phyloP scores from a whole-genome alignment of 1,284 basidiomycete genomes.

The Puccinia horiana region DNA sequence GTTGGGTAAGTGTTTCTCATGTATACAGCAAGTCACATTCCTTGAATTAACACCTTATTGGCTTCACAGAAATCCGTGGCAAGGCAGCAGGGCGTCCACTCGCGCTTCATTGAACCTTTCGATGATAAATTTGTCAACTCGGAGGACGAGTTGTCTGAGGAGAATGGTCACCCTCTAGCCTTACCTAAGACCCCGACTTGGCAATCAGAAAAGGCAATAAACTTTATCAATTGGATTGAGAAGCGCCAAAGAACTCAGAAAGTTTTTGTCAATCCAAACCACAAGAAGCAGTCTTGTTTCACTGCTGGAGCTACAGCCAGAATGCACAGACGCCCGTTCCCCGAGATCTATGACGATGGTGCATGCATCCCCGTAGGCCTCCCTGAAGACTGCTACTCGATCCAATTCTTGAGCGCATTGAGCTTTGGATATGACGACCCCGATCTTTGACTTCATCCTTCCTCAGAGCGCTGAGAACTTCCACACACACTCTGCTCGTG shows the following conservation, averaged over 20 bases:
- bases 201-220: slow-evolving; percentile 27
- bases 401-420: background rate
- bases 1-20: slow-evolving; percentile 15
- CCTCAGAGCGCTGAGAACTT: background rate
- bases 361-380: slow-evolving; percentile 32
- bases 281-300: background rate
- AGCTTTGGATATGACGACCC: background rate
- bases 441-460: slow-evolving; percentile 2
- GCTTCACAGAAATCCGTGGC: slow-evolving; percentile 30
- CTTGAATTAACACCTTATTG: background rate
- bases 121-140: slow-evolving; percentile 34
- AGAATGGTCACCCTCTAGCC: background rate
- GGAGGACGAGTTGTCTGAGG: slow-evolving; percentile 15
- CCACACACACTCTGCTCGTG: background rate
- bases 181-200: slow-evolving; percentile 28
- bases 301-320: background rate
- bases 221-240: slow-evolving; percentile 44
- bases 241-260: background rate
- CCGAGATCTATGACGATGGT: background rate
- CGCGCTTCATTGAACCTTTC: slow-evolving; percentile 15
- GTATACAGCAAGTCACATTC: too few species aligned
- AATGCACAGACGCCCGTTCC: background rate
- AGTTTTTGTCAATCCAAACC: background rate
- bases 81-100: slow-evolving; percentile 28
- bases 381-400: slow-evolving; percentile 26